Percentiles rank a stretch among this genome's conserved stretches.
Evolutionary conservation across 164 flowering plant genomes (phyloP).

Genomic region (Chloranthus sessilifolius): DNA sequence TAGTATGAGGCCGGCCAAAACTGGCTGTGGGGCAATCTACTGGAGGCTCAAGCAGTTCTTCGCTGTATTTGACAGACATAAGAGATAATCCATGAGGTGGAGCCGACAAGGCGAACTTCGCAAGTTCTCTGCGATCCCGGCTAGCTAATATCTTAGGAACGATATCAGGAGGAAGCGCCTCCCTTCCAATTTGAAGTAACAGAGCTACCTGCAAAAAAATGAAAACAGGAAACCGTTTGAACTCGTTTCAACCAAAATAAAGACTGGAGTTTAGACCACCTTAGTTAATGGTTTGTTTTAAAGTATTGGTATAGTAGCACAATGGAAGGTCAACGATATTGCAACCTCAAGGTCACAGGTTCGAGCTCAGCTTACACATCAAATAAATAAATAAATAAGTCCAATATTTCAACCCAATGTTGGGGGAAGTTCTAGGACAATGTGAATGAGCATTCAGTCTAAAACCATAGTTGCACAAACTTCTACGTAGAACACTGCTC

Average conservation of each 20-base stretch:
- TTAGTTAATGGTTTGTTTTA: too few species aligned
- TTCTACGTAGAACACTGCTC: too few species aligned
- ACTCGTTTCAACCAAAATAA: not conserved
- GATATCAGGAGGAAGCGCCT: slow-evolving; percentile 76
- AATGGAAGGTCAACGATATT: too few species aligned
- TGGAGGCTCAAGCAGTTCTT: slow-evolving; percentile 57
- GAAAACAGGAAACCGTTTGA: slow-evolving; percentile 2
- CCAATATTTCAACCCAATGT: too few species aligned
- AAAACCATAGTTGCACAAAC: too few species aligned
- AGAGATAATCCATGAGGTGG: slow-evolving; percentile 87
- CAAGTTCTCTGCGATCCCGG: slow-evolving; percentile 73
- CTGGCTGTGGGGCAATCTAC: slow-evolving; percentile 41
- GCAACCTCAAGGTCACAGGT: too few species aligned
- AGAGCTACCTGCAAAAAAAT: slow-evolving; percentile 59
- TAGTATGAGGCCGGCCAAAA: slow-evolving; percentile 58
- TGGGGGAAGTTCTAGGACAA: too few species aligned
- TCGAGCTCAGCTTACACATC: too few species aligned
- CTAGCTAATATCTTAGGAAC: slow-evolving; percentile 60
- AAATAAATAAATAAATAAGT: too few species aligned
- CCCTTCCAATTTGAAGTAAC: slow-evolving; percentile 79
- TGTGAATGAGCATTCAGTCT: too few species aligned
- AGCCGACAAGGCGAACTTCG: slow-evolving; percentile 51
- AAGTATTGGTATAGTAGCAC: not conserved
- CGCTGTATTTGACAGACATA: slow-evolving; percentile 48
- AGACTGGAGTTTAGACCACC: too few species aligned